Evolutionary conservation across 768 basidiomycete genomes (phyloP).

Genomic region (Tylopilus subfusipes): DNA sequence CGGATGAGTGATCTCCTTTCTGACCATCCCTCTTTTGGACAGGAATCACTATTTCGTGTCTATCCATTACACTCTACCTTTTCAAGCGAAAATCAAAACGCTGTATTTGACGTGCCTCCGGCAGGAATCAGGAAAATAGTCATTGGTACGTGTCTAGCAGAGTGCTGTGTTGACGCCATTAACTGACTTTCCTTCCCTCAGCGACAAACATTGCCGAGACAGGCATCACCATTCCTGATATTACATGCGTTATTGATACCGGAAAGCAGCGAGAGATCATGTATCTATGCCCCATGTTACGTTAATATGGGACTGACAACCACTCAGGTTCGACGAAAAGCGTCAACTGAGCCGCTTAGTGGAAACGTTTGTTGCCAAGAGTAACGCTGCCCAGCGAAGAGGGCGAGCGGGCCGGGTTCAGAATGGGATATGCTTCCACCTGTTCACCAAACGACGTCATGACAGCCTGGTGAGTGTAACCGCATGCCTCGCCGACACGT

Average conservation of each 20-base stretch:
- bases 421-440: conserved; percentile 87
- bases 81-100: conserved; percentile 85
- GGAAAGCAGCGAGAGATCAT: conserved; percentile 95
- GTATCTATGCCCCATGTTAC: conserved; percentile 32
- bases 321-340: conserved; percentile 86
- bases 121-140: conserved; percentile 86
- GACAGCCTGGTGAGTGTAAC: conserved; percentile 60
- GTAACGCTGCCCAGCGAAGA: conserved; percentile 85
- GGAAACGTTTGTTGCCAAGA: conserved; percentile 88
- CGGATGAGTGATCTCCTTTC: conserved; percentile 76
- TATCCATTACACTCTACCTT: conserved; percentile 91
- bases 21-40: conserved; percentile 73
- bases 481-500: not conserved
- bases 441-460: conserved; percentile 86
- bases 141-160: conserved; percentile 55
- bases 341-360: conserved; percentile 89
- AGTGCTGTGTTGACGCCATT: not conserved
- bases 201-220: conserved; percentile 96
- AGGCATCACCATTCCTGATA: conserved; percentile 97
- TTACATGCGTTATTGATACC: conserved; percentile 93
- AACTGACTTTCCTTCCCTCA: conserved; percentile 25
- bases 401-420: conserved; percentile 92
- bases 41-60: conserved; percentile 59
- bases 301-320: conserved; percentile 5
- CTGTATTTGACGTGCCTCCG: conserved; percentile 88